Conservation (phyloP, 495 filamentous ascomycete genomes). For the Penicillium angulare region DNA sequence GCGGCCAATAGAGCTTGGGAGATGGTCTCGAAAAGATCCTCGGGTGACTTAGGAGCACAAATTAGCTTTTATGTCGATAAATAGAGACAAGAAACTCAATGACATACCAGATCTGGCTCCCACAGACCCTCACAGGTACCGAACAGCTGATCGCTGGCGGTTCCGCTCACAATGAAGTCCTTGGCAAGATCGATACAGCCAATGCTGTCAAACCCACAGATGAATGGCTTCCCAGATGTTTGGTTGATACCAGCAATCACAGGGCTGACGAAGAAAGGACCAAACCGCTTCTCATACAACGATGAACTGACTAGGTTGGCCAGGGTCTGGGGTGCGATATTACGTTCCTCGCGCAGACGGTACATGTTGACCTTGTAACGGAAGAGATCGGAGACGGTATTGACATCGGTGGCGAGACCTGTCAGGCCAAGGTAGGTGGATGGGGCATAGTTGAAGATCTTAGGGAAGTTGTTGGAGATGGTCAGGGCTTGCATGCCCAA, state of each 20-base stretch:
- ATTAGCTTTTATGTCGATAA: slow-evolving; percentile 24
- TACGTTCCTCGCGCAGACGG: slow-evolving; percentile 93
- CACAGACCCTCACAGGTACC: slow-evolving; percentile 98
- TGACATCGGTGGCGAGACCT: slow-evolving; percentile 92
- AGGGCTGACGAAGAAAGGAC: slow-evolving; percentile 91
- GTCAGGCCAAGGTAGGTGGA: slow-evolving; percentile 96
- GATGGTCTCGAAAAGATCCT: slow-evolving; percentile 97
- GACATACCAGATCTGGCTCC: slow-evolving; percentile 89
- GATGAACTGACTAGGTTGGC: slow-evolving; percentile 89
- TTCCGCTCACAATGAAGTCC: slow-evolving; percentile 98
- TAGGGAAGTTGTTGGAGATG: slow-evolving; percentile 99
- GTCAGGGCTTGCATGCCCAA: slow-evolving; percentile 96
- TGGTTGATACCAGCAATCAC: slow-evolving; percentile 93
- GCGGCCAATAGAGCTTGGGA: slow-evolving; percentile 96
- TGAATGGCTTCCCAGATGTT: slow-evolving; percentile 90
- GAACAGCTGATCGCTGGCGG: slow-evolving; percentile 94
- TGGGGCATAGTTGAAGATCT: slow-evolving; percentile 93
- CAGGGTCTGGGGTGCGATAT: slow-evolving; percentile 90
- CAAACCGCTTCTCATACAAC: slow-evolving; percentile 93
- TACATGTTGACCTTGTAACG: slow-evolving; percentile 99
- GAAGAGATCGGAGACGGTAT: slow-evolving; percentile 93
- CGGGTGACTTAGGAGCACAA: slow-evolving; percentile 60
- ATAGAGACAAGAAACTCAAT: neutral
- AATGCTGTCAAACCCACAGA: slow-evolving; percentile 98
- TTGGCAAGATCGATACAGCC: slow-evolving; percentile 99